These are phyloP conservation scores for Aspergillus quadricinctus DNA, from an alignment of 2,329 filamentous ascomycete genomes.

Conservation along the genomic window DNA sequence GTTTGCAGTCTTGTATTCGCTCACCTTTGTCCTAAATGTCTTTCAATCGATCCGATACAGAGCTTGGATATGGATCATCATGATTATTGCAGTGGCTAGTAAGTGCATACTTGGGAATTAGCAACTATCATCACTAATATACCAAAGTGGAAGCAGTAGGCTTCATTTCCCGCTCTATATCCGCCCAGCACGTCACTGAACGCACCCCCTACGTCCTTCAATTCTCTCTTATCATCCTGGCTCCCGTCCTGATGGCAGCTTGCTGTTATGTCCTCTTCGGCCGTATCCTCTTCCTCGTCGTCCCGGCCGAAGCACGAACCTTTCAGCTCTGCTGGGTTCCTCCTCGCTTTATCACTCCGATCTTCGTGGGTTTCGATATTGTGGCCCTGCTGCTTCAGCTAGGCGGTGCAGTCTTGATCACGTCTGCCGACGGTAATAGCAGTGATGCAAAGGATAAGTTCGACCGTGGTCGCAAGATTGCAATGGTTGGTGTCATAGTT, in stretches of 20 bases:
- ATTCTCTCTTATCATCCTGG: slow-evolving; percentile 36
- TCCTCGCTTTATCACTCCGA: slow-evolving; percentile 32
- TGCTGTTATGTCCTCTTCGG: slow-evolving; percentile 39
- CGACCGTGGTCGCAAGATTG: slow-evolving; percentile 35
- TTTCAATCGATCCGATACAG: slow-evolving; percentile 31
- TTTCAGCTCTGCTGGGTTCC: slow-evolving; percentile 35
- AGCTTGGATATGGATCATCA: slow-evolving; percentile 30
- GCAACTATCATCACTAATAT: not conserved
- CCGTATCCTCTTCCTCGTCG: slow-evolving; percentile 38
- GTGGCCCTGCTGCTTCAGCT: slow-evolving; percentile 37
- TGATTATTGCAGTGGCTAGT: slow-evolving; percentile 31
- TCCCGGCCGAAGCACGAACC: slow-evolving; percentile 30
- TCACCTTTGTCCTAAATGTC: slow-evolving; percentile 21
- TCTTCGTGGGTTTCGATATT: slow-evolving; percentile 42
- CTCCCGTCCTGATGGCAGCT: slow-evolving; percentile 39
- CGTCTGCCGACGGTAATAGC: slow-evolving; percentile 25
- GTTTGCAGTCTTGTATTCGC: slow-evolving; percentile 23
- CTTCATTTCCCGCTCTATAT: slow-evolving; percentile 31
- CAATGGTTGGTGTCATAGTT: slow-evolving; percentile 39
- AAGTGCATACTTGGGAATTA: slow-evolving; percentile 3
- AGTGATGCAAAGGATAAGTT: slow-evolving; percentile 24
- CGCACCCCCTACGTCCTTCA: slow-evolving; percentile 32
- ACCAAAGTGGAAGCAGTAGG: slow-evolving; percentile 37
- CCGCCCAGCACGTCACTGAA: slow-evolving; percentile 20
- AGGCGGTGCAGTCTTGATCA: slow-evolving; percentile 38